Percentiles rank a stretch among this genome's conserved stretches.
phyloP scores from a whole-genome alignment of 148 eudicot genomes.

The Fagopyrum tataricum region DNA sequence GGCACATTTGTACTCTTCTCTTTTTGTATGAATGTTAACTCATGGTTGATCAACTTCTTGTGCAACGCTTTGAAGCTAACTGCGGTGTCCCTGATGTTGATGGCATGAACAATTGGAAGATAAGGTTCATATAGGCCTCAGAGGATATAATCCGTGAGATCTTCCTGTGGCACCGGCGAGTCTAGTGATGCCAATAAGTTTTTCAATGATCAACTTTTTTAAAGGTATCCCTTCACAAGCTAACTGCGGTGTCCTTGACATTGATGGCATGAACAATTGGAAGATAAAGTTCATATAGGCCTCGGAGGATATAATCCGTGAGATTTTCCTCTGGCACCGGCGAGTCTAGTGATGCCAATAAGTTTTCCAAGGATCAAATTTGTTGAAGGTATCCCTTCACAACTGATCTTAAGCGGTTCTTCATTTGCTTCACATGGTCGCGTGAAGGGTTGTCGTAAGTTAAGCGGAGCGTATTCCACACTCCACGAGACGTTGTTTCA shows the following conservation, averaged over 20 bases:
- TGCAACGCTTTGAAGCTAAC: neutral
- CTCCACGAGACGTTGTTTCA: too few species aligned
- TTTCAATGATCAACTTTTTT: neutral
- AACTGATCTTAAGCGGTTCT: too few species aligned
- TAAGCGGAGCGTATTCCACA: too few species aligned
- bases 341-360: too few species aligned
- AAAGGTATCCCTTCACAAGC: neutral
- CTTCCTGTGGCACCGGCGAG: too few species aligned
- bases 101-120: neutral
- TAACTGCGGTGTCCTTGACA: neutral
- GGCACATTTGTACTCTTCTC: neutral
- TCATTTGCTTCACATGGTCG: too few species aligned
- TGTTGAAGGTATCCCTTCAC: too few species aligned
- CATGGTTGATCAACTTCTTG: neutral
- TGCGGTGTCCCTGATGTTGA: neutral
- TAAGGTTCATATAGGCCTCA: neutral
- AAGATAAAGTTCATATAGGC: neutral
- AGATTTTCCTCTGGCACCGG: too few species aligned
- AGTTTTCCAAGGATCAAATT: too few species aligned
- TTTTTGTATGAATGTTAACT: too few species aligned
- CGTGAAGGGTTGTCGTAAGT: too few species aligned
- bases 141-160: neutral
- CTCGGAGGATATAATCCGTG: neutral
- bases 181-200: too few species aligned
- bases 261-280: neutral